These are phyloP conservation scores for Leccinum rimulosum DNA, from an alignment of 768 basidiomycete species.

Conservation along the genomic window DNA sequence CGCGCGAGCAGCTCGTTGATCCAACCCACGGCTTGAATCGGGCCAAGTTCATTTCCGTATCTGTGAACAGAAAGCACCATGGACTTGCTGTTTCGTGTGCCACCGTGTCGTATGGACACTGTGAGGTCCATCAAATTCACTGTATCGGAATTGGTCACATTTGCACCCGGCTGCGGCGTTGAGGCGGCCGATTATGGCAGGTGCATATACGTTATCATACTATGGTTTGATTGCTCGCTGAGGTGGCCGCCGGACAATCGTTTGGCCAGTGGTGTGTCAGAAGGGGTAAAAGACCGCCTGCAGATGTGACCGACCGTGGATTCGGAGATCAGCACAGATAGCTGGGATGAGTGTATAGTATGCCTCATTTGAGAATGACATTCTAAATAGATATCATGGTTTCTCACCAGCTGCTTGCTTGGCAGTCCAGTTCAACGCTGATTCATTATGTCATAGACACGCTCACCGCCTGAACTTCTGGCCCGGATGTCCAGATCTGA, in stretches of 20 bases:
- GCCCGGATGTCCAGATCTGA: slow-evolving; percentile 32
- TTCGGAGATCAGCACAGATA: slow-evolving; percentile 57
- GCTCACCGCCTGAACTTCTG: slow-evolving; percentile 35
- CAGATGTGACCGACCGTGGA: slow-evolving; percentile 42
- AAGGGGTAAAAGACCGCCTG: not conserved
- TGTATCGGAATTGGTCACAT: slow-evolving; percentile 51
- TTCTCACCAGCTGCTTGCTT: slow-evolving; percentile 39
- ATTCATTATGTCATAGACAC: slow-evolving; percentile 49
- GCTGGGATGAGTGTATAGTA: slow-evolving; percentile 37
- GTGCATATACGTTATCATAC: slow-evolving; percentile 51
- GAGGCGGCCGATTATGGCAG: slow-evolving; percentile 52
- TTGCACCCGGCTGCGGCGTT: slow-evolving; percentile 61
- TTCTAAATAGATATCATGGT: not conserved
- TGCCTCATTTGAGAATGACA: not conserved
- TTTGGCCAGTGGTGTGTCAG: slow-evolving; percentile 35
- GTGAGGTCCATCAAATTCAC: slow-evolving; percentile 56
- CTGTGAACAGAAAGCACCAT: slow-evolving; percentile 74
- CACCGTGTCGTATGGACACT: slow-evolving; percentile 71
- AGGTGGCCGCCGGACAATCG: slow-evolving; percentile 42
- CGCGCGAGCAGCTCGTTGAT: slow-evolving; percentile 83
- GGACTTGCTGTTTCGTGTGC: slow-evolving; percentile 46
- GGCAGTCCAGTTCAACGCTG: slow-evolving; percentile 62
- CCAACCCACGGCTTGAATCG: slow-evolving; percentile 80
- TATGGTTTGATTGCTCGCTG: slow-evolving; percentile 31
- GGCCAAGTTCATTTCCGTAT: slow-evolving; percentile 63